Evolutionary conservation across 805 yeast species (phyloP), one percentile per base, ranked within the genome.

Genomic region (Starmerella apis): DNA sequence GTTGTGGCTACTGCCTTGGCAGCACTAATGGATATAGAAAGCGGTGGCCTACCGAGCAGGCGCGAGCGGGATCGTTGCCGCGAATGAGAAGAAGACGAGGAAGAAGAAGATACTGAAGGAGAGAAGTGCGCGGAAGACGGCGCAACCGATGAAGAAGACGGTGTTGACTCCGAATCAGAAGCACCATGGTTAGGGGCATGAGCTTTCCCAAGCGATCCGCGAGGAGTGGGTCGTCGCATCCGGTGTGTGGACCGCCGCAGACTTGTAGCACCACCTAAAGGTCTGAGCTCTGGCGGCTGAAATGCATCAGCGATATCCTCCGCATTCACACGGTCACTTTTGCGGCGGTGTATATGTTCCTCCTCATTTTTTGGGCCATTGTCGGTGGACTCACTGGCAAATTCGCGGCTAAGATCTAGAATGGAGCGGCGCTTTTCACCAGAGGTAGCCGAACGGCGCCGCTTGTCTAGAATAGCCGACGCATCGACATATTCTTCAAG

Each of bases 371-470:
- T n/a, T n/a, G n/a, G n/a, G n/a, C n/a, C n/a, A n/a, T 86, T 94
- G 32, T 60, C 50, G 43, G 20, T 13, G 0, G 90, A 79, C 42
- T 87, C 69, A 42, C 74, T 77, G 56, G 84, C 83, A 48, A 88
- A 69, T 64, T 88, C 95, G 53, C 70, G 77, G 2, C 94, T 81
- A 18, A 66, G 59, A 27, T 63, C 61, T 13, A 63, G 56, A 30
- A 66, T 63, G 22, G 65, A 60, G 37, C 55, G 56, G 13, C 63
- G 57, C 13, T 55, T 50, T 9, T 54, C 47, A 7, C 56, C 43
- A 22, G 46, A 46, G 19, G 43, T 47, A 9, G 59, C 50, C 13
- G 60, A 49, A 31, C 58, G 55, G 14, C 63, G 53, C 30, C 57
- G 51, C 35, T 38, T 41, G 32, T 64, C 65, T 42, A 67, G 56